These are phyloP conservation scores for Ganoderma sp. DNA, from an alignment of 1,284 basidiomycete genomes.

Conservation along the genomic window DNA sequence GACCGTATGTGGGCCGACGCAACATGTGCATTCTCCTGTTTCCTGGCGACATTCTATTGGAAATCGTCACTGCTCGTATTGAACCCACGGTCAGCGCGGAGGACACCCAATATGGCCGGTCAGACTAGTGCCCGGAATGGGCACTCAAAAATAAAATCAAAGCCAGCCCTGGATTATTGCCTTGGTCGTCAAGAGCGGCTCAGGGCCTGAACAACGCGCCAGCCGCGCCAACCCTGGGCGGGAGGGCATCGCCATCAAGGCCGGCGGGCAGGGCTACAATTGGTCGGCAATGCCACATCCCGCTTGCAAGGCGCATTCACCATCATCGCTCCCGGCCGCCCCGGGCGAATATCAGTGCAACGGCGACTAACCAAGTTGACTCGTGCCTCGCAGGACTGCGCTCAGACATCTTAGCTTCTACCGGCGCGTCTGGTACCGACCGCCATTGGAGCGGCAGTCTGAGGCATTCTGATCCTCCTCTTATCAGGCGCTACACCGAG, in stretches of 20 bases:
- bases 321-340: conserved; percentile 24
- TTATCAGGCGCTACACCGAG: background rate
- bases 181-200: no score
- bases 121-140: background rate
- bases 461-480: conserved; percentile 11
- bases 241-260: conserved; percentile 20
- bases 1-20: background rate
- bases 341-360: conserved; percentile 14
- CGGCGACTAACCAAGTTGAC: background rate
- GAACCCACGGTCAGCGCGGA: conserved; percentile 4
- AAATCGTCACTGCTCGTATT: background rate
- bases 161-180: background rate
- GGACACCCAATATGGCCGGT: background rate
- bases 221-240: conserved; percentile 12
- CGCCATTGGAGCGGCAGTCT: conserved; percentile 13
- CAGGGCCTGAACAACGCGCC: conserved; percentile 5
- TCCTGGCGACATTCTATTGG: background rate
- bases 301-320: conserved; percentile 7
- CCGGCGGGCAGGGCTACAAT: background rate
- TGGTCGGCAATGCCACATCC: conserved; percentile 10
- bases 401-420: background rate
- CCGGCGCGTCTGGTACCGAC: conserved; percentile 17
- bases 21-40: background rate
- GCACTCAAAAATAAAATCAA: background rate
- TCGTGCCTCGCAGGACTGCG: conserved; percentile 11